Conservation (phyloP, 768 basidiomycete genomes). For the Suillus brevipes region DNA sequence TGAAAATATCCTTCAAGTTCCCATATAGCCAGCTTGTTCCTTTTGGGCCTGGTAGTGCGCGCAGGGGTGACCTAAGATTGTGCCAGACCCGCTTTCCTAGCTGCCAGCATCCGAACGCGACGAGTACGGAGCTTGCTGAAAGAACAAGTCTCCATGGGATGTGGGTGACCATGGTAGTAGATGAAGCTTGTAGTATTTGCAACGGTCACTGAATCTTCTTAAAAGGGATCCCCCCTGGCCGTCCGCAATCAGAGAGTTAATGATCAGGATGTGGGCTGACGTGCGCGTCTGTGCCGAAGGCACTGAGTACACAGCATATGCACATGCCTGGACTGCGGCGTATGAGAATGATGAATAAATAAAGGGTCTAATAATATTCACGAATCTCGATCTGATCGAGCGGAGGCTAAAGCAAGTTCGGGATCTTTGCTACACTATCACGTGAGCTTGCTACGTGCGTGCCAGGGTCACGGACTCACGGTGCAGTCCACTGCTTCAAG, state of each 20-base stretch:
- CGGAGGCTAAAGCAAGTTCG: no score
- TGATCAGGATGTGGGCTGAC: not conserved
- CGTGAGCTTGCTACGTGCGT: no score
- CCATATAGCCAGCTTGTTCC: conserved; percentile 48
- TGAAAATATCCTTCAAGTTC: conserved; percentile 44
- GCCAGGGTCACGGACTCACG: no score
- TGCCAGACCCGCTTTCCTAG: conserved; percentile 30
- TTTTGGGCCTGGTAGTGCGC: conserved; percentile 52
- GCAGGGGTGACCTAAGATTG: conserved; percentile 42
- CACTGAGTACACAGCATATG: not conserved
- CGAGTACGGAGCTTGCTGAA: conserved; percentile 13
- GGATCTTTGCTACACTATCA: no score
- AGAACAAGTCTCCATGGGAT: conserved; percentile 8
- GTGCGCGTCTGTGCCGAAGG: not conserved
- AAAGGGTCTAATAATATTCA: no score
- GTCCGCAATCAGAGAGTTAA: not conserved
- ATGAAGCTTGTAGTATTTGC: not conserved
- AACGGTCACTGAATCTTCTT: not conserved
- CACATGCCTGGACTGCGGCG: no score
- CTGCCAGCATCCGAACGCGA: conserved; percentile 34
- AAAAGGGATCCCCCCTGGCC: not conserved
- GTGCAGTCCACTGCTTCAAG: no score
- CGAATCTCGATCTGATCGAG: no score
- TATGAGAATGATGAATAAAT: no score
- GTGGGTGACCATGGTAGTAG: not conserved